Conservation (phyloP, 345 rosid species). For the Eucalyptus viminalis region DNA sequence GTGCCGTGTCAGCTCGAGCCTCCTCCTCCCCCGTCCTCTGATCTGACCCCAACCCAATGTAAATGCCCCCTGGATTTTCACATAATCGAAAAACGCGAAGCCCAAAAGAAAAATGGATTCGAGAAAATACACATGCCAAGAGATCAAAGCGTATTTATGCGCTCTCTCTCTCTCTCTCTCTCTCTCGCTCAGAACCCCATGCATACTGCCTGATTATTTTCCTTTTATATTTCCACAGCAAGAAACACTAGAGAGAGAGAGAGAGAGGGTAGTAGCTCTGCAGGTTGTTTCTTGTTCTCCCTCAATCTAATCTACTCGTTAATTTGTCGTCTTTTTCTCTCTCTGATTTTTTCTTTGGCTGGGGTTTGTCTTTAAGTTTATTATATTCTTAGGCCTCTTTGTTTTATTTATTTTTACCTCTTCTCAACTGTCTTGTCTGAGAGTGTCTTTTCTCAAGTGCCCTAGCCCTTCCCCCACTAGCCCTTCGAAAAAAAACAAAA, state of each 20-base stretch:
- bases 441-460: slow-evolving; percentile 40
- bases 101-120: neutral
- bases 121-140: neutral
- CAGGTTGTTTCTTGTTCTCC: slow-evolving; percentile 9
- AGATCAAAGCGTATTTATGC: neutral
- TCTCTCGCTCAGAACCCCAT: neutral
- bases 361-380: neutral
- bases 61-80: neutral
- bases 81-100: neutral
- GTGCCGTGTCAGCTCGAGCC: neutral
- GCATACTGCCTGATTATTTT: neutral
- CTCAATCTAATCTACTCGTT: neutral
- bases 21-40: neutral
- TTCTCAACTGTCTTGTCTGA: slow-evolving; percentile 55
- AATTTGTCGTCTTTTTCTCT: neutral
- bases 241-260: neutral
- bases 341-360: neutral
- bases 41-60: neutral
- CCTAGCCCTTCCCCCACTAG: slow-evolving; percentile 29
- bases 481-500: slow-evolving; percentile 13
- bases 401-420: neutral
- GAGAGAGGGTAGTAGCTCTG: slow-evolving; percentile 6
- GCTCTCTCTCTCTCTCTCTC: neutral
- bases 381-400: neutral
- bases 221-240: slow-evolving; percentile 19